Evolutionary conservation across 1,284 basidiomycete genomes (phyloP).

Genomic region (Puccinia horiana): DNA sequence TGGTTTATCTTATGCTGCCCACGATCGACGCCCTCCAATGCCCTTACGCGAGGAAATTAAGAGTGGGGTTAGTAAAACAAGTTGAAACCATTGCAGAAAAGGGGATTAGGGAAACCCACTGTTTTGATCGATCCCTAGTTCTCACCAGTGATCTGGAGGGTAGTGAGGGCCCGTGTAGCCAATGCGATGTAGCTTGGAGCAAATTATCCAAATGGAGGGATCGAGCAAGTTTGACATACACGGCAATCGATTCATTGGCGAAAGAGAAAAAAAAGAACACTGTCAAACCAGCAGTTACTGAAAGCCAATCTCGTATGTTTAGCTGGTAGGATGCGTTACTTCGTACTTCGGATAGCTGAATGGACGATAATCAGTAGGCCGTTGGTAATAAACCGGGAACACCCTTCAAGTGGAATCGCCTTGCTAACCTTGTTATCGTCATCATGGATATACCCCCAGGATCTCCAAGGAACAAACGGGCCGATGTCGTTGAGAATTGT

Average conservation of each 20-base stretch:
- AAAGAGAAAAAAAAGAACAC: constrained; percentile 45
- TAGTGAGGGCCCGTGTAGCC: background rate
- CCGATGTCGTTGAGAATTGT: constrained; percentile 24
- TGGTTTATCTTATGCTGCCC: background rate
- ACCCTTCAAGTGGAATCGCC: background rate
- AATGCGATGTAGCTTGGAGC: background rate
- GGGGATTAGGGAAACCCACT: background rate
- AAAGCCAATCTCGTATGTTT: constrained; percentile 29
- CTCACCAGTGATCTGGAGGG: background rate
- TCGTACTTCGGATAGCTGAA: constrained; percentile 1
- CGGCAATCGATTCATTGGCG: constrained; percentile 34
- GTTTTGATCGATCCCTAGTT: background rate
- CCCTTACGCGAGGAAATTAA: background rate
- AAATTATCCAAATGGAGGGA: background rate
- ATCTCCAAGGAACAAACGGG: constrained; percentile 37
- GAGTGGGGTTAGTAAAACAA: background rate
- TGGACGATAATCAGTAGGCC: background rate
- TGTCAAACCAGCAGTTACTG: constrained; percentile 21
- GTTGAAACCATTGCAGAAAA: background rate
- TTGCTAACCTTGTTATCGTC: constrained; percentile 23
- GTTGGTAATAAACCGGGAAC: background rate
- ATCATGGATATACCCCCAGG: constrained; percentile 37
- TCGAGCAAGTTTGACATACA: constrained; percentile 14
- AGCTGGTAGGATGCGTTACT: constrained; percentile 25
- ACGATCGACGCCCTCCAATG: background rate